phyloP scores from a whole-genome alignment of 2,329 filamentous ascomycete species.

The Emmonsiellopsis sp. region DNA sequence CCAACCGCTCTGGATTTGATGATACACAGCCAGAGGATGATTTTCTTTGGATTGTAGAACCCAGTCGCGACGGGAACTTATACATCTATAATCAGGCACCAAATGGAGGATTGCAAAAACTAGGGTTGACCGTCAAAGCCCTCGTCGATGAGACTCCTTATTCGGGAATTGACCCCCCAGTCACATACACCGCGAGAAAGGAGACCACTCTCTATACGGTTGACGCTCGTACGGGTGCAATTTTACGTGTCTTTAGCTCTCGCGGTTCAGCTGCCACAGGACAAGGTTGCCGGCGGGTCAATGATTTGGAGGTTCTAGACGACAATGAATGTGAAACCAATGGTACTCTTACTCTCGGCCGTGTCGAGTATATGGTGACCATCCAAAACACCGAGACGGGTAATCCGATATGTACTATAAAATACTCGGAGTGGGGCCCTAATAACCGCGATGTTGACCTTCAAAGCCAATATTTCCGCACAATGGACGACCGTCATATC shows the following conservation, averaged over 20 bases:
- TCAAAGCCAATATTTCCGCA: constrained; percentile 67
- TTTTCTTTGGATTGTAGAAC: constrained; percentile 92
- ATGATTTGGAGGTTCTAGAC: constrained; percentile 48
- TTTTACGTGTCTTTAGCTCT: constrained; percentile 77
- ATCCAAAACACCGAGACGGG: constrained; percentile 69
- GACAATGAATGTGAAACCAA: constrained; percentile 69
- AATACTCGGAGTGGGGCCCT: constrained; percentile 87
- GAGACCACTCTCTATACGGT: constrained; percentile 83
- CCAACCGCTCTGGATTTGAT: constrained; percentile 55
- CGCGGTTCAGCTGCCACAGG: constrained; percentile 60
- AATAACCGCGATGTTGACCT: constrained; percentile 88
- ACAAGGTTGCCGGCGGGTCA: constrained; percentile 65
- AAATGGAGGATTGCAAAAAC: constrained; percentile 36
- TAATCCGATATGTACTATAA: constrained; percentile 75
- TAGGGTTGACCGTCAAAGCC: constrained; percentile 55
- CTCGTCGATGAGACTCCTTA: constrained; percentile 80
- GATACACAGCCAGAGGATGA: constrained; percentile 61
- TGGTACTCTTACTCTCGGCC: constrained; percentile 72
- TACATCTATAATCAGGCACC: constrained; percentile 72
- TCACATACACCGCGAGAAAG: constrained; percentile 87
- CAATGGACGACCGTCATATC: constrained; percentile 81
- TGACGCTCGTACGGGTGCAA: constrained; percentile 73
- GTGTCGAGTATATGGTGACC: constrained; percentile 80
- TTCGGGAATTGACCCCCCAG: constrained; percentile 61
- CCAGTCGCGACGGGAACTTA: constrained; percentile 73